phyloP scores from a whole-genome alignment of 2,329 filamentous ascomycete species.

The Zymoseptoria pseudotritici region DNA sequence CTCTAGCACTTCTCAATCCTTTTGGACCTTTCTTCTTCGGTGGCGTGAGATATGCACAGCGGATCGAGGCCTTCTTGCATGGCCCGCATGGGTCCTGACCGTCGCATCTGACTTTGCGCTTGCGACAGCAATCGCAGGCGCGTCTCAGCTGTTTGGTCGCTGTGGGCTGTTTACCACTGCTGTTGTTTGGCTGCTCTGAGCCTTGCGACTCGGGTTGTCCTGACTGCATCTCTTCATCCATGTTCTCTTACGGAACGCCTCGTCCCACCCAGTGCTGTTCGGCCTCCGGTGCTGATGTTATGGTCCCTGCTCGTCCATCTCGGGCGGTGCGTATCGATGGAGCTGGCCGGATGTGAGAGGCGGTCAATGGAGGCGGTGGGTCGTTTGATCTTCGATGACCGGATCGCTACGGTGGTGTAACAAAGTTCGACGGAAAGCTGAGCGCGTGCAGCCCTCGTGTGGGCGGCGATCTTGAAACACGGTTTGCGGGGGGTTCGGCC shows the following conservation, averaged over 20 bases:
- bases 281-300: slow-evolving; percentile 7
- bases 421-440: not conserved
- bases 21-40: slow-evolving; percentile 33
- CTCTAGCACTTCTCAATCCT: slow-evolving; percentile 28
- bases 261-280: slow-evolving; percentile 7
- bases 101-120: slow-evolving; percentile 31
- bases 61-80: slow-evolving; percentile 29
- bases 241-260: slow-evolving; percentile 8
- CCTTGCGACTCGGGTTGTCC: slow-evolving; percentile 4
- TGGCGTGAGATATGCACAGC: slow-evolving; percentile 30
- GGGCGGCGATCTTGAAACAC: not conserved
- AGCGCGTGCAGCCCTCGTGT: slow-evolving; percentile 3
- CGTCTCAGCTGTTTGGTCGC: slow-evolving; percentile 22
- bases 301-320: not conserved
- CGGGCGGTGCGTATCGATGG: slow-evolving; percentile 3
- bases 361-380: slow-evolving; percentile 1
- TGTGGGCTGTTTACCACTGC: slow-evolving; percentile 3
- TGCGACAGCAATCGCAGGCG: slow-evolving; percentile 32
- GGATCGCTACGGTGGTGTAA: slow-evolving; percentile 5
- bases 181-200: slow-evolving; percentile 4
- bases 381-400: not conserved
- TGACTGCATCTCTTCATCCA: slow-evolving; percentile 15
- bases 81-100: slow-evolving; percentile 28
- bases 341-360: not conserved
- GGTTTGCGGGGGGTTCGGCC: not conserved